Conservation (phyloP, 2,329 filamentous ascomycete genomes). For the Cercospora sp. region DNA sequence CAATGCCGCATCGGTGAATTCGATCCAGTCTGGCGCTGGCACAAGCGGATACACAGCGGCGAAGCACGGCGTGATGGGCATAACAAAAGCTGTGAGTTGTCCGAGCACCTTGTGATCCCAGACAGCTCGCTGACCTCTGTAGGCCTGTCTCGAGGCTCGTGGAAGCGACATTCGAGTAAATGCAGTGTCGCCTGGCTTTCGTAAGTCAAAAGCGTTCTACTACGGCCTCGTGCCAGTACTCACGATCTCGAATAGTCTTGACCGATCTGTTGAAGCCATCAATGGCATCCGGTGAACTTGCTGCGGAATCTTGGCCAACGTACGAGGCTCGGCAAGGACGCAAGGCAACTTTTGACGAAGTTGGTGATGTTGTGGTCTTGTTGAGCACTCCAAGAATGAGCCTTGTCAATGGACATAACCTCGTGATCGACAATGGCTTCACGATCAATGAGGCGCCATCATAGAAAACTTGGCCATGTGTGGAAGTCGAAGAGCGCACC, state of each 20-base stretch:
- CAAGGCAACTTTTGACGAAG: slow-evolving; percentile 28
- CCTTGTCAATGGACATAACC: slow-evolving; percentile 32
- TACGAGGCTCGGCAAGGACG: slow-evolving; percentile 32
- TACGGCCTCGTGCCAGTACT: background rate
- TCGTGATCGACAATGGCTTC: slow-evolving; percentile 31
- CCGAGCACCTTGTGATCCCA: too few species aligned
- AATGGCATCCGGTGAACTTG: slow-evolving; percentile 18
- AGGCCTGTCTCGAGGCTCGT: slow-evolving; percentile 38
- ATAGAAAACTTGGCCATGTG: background rate
- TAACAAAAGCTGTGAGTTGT: slow-evolving; percentile 41
- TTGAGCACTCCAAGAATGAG: slow-evolving; percentile 33
- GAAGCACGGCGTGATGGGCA: slow-evolving; percentile 47
- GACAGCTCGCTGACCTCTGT: background rate
- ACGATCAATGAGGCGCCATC: slow-evolving; percentile 29
- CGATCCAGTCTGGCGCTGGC: slow-evolving; percentile 39
- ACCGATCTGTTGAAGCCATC: slow-evolving; percentile 29
- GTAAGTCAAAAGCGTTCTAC: background rate
- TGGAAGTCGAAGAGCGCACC: background rate
- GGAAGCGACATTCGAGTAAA: slow-evolving; percentile 41
- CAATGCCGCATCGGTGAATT: slow-evolving; percentile 45
- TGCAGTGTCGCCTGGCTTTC: slow-evolving; percentile 38
- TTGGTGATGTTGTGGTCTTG: slow-evolving; percentile 34
- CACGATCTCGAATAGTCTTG: slow-evolving; percentile 11
- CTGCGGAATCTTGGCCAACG: slow-evolving; percentile 20
- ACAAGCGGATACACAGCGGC: slow-evolving; percentile 43